Conservation (phyloP, 2,329 filamentous ascomycete species). For the Cladosporium oxysporum region DNA sequence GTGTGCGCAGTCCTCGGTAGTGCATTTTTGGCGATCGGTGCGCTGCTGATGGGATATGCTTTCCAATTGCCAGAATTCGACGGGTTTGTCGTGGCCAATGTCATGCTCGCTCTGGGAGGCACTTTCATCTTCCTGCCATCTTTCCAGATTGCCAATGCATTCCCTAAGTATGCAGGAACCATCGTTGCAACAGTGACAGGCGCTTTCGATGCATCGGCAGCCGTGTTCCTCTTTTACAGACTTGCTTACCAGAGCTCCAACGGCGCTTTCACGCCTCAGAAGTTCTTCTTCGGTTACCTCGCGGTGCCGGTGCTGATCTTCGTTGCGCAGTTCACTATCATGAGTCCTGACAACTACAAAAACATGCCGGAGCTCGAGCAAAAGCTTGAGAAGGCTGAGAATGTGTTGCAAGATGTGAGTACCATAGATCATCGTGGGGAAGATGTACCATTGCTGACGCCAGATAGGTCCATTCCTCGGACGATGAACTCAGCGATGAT, state of each 20-base stretch:
- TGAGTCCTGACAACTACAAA: slow-evolving; percentile 46
- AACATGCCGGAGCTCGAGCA: slow-evolving; percentile 77
- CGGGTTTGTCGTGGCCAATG: slow-evolving; percentile 54
- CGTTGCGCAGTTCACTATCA: slow-evolving; percentile 46
- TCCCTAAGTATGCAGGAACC: slow-evolving; percentile 50
- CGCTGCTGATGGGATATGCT: slow-evolving; percentile 70
- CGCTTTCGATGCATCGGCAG: slow-evolving; percentile 52
- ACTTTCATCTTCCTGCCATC: slow-evolving; percentile 54
- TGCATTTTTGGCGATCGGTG: slow-evolving; percentile 66
- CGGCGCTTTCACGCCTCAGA: slow-evolving; percentile 46
- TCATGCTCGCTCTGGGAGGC: slow-evolving; percentile 51
- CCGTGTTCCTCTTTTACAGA: slow-evolving; percentile 52
- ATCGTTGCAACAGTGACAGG: slow-evolving; percentile 53
- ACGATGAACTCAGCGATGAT: slow-evolving; percentile 57
- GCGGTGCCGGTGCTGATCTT: slow-evolving; percentile 48
- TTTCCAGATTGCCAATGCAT: slow-evolving; percentile 52
- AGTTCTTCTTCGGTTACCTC: slow-evolving; percentile 51
- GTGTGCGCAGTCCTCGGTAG: slow-evolving; percentile 72
- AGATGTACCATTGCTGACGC: slow-evolving; percentile 8
- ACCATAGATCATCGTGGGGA: neutral
- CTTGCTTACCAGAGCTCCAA: slow-evolving; percentile 47
- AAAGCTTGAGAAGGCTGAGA: slow-evolving; percentile 71
- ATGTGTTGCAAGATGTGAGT: slow-evolving; percentile 42
- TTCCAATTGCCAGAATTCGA: slow-evolving; percentile 66
- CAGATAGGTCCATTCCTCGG: slow-evolving; percentile 53